Evolutionary conservation across 352 stramenopile species (phyloP), one percentile per base, ranked within the genome.

Genomic region (Pythium rishiriense): DNA sequence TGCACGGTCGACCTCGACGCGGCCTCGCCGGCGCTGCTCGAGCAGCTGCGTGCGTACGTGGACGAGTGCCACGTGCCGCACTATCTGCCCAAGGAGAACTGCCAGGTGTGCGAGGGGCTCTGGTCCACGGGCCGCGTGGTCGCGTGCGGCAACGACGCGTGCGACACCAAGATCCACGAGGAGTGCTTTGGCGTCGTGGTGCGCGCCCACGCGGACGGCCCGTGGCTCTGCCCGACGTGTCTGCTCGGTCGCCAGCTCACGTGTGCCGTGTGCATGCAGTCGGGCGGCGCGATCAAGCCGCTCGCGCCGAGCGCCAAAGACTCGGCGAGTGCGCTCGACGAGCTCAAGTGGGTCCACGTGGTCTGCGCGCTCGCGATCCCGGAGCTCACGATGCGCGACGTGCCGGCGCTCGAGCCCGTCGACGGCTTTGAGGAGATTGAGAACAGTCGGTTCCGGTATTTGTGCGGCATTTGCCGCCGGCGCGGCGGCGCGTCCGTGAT

Each of bases 401-500:
- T 94, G 17, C 85, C 85, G 15, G 88, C 75, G 8, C 82, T 96
- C 64, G 87, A 96, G 52, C 87, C 87, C 0, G 79, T 95, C 4
- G 84, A 95, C 53, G 86, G 86, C 52, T 83, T 93, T 45, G 81
- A 92, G 10, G 84, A 90, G 62, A 92, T 95, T 50, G 86, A 95
- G 55, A 93, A 91, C 58, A 75, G 81, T 26, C 76, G 86, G 53
- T 93, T 95, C 66, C 74, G 86, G 56, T 92, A 93, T 39, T 50
- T 95, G 11, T 95, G 86, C 43, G 79, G 78, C 22, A 82, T 93
- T 46, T 95, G 86, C 43, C 79, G 84, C 41, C 91, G 92, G 48
- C 84, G 85, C 37, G 86, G 86, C 35, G 86, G 86, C 25, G 86
- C 86, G 15, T 91, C 79, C 5, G 70, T 93, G 37, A 91, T 90